Evolutionary conservation across 129 eudicot species (phyloP), one percentile per base, ranked within the genome.

Genomic region (Ambrosia trifida): DNA sequence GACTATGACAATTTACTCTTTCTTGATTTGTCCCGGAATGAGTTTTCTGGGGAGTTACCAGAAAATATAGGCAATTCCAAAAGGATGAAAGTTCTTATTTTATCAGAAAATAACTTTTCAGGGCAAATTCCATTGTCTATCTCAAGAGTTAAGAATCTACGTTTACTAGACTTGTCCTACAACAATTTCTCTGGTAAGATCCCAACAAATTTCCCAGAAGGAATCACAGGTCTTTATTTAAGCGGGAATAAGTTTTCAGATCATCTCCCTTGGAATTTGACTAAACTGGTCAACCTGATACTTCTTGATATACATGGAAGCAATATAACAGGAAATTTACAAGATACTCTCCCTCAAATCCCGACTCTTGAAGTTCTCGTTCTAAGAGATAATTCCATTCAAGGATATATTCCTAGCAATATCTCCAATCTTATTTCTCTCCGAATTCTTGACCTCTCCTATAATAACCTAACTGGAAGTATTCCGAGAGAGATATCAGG

Each of bases 251-350:
- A 67, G n/a, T 87, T 84, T 58, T 81, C 85, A 0, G 93, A 89
- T 3, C 11, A 51, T 8, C 33, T 84, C 58, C 93, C 89, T 41
- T 14, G 9, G 53, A 79, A 82, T 46, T 76, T 82, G 43, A 76
- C 80, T 3, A 76, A 67, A 4, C n/a, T 87, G 59, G 78, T 46
- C 63, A 67, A 69, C 46, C 87, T 87, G 0, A 63, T 47, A 74
- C 73, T 76, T 49, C 83, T 87, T 4, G 93, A 87, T 84, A 78
- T 87, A 43, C 85, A 84, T 54, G 89, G 74, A 69, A 87, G 84
- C 63, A 33, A 71, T 30, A 79, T 84, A 17, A 38, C 76, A 0
- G 87, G 87, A 9, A 68, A 82, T 5, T 9, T 79, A 30, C 83
- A 87, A 0, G 62, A 57, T 0, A 71, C 72, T 43, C 46, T 82